These are phyloP conservation scores for Combretum micranthum DNA, from an alignment of 345 rosid species.

Conservation along the genomic window DNA sequence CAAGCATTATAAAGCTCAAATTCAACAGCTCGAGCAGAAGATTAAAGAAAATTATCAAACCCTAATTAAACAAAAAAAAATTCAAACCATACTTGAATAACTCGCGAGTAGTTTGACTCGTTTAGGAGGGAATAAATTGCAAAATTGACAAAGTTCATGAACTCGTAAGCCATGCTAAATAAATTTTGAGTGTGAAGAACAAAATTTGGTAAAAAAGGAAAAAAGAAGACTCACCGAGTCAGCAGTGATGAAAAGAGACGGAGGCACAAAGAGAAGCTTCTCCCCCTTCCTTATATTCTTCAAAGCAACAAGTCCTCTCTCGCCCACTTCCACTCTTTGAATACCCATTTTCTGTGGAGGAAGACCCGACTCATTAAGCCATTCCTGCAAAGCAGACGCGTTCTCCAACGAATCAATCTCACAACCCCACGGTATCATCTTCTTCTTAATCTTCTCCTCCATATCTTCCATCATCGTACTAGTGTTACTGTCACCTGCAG, in stretches of 20 bases:
- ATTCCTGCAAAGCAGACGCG: constrained; percentile 64
- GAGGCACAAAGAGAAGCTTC: constrained; percentile 93
- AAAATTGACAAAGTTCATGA: no score
- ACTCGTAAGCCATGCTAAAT: no score
- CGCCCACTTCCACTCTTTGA: constrained; percentile 72
- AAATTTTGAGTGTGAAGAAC: no score
- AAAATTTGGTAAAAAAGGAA: no score
- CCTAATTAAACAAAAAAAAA: no score
- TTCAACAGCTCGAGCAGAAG: no score
- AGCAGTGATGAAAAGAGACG: constrained; percentile 68
- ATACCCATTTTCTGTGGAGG: constrained; percentile 88
- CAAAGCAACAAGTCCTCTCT: constrained; percentile 83
- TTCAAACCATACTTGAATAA: no score
- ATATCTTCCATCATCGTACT: background rate
- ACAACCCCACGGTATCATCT: constrained; percentile 19
- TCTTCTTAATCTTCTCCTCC: background rate
- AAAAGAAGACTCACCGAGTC: constrained; percentile 56
- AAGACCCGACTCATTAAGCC: constrained; percentile 76
- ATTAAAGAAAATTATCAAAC: no score
- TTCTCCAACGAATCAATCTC: constrained; percentile 35
- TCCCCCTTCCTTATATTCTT: constrained; percentile 79
- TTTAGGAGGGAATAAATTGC: no score
- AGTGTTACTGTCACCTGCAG: constrained; percentile 1
- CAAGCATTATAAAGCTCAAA: no score
- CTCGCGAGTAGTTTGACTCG: no score